Conservation (phyloP, 78 protist species). For the Dictyostelium brefeldianum region DNA sequence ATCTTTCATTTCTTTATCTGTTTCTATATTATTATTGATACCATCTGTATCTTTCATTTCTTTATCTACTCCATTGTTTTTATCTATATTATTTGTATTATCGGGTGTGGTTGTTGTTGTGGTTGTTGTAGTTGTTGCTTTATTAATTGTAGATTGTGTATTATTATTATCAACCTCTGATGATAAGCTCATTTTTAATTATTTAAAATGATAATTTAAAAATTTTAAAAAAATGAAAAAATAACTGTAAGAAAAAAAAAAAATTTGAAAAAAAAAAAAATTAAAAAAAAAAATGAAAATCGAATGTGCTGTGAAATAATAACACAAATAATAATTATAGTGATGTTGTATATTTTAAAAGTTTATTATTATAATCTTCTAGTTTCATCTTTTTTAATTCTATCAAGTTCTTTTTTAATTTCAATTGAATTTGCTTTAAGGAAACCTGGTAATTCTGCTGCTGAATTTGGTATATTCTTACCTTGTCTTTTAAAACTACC, state of each 20-base stretch:
- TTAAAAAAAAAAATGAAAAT: too few species aligned
- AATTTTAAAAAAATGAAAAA: too few species aligned
- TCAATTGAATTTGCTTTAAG: conserved; percentile 24
- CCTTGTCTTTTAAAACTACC: conserved; percentile 52
- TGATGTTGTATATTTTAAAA: neutral
- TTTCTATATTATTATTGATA: neutral
- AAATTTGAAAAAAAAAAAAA: too few species aligned
- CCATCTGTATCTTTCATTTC: neutral
- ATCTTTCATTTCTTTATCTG: conserved; percentile 4
- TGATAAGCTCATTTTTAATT: too few species aligned
- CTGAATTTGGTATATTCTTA: conserved; percentile 32
- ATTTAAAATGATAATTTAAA: too few species aligned
- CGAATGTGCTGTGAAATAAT: too few species aligned
- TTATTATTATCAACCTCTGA: too few species aligned
- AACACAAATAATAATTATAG: too few species aligned
- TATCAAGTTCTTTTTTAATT: conserved; percentile 13
- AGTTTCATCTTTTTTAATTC: conserved; percentile 13
- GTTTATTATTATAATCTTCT: neutral
- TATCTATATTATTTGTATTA: neutral
- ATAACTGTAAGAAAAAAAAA: too few species aligned
- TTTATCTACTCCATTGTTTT: neutral
- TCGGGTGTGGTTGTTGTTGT: too few species aligned
- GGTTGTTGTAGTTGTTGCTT: too few species aligned
- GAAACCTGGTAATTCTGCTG: conserved; percentile 30
- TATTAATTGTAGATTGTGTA: too few species aligned